Evolutionary conservation across 495 filamentous ascomycete genomes (phyloP), one percentile per base, ranked within the genome.

Genomic region (Clohesyomyces aquaticus): DNA sequence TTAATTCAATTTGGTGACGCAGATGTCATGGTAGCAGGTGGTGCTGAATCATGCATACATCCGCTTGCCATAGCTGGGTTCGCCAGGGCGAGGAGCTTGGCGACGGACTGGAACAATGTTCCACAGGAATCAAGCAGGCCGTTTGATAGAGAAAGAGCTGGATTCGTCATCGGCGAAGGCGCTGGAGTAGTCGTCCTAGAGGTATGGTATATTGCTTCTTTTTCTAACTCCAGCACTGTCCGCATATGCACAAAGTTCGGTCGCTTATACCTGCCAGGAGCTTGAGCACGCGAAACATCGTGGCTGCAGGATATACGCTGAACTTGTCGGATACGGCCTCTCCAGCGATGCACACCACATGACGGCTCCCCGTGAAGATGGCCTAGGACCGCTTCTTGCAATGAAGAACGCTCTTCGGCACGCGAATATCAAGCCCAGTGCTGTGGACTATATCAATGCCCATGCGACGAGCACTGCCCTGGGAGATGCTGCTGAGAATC

Each of bases 131-230:
- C 91, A 43, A 96, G 91, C 8, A 81, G 94, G 21, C 94, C 94
- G 0, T 98, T 97, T 70, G 93, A 98, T 76, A 77, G 78, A n/a
- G 82, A 83, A 57, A 83, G 94, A 4, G 78, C 79, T 42, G 94
- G 94, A 0, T 98, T 98, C 66, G 93, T 98, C 4, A 89, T 98
- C 16, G 87, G 91, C 0, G 94, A 98, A 77, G 94, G 94, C 2
- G 90, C 94, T 1, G 93, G 88, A 4, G 87, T 98, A 0, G 59
- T 96, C 4, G 78, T 98, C 41, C 81, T 98, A 1, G 94, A 98
- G 76, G 84, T 85, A 74, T 23, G 28, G 63, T 47, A 14, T 29
- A 4, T 35, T 49, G 19, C 16, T 1, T 35, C 16, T 52, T 26
- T 49, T 22, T 11, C n/a, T n/a, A n/a, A n/a, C n/a, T n/a, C n/a